Evolutionary conservation across 768 basidiomycete genomes (phyloP).

Genomic region (Inosperma sp.): DNA sequence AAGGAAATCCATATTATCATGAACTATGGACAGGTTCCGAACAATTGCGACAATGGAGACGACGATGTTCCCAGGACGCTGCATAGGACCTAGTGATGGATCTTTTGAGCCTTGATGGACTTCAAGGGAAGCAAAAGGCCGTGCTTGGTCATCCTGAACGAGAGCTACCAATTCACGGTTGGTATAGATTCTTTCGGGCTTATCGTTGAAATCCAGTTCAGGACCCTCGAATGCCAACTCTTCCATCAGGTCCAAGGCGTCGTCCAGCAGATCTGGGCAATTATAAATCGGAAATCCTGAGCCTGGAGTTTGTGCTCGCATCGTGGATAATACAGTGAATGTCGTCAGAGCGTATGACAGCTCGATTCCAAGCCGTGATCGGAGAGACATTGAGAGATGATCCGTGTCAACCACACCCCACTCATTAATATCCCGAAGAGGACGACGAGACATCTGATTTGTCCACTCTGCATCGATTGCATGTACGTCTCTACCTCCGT

Average conservation of each 20-base stretch:
- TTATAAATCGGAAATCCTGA: conserved; percentile 72
- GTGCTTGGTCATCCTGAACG: conserved; percentile 52
- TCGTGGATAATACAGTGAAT: conserved; percentile 73
- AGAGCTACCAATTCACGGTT: conserved; percentile 59
- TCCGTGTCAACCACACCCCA: conserved; percentile 91
- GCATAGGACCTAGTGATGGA: conserved; percentile 49
- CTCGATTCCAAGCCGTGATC: conserved; percentile 79
- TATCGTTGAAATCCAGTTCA: conserved; percentile 32
- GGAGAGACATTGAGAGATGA: conserved; percentile 87
- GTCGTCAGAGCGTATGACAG: conserved; percentile 88
- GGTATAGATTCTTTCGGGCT: conserved; percentile 45
- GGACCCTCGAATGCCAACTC: conserved; percentile 66
- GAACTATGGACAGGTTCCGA: conserved; percentile 76
- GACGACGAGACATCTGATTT: conserved; percentile 47
- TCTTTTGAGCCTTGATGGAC: conserved; percentile 48
- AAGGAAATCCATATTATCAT: conserved; percentile 67
- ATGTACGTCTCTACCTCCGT: conserved; percentile 79
- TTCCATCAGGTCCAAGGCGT: conserved; percentile 81
- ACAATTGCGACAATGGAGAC: conserved; percentile 73
- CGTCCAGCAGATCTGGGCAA: conserved; percentile 78
- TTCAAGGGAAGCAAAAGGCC: conserved; percentile 56
- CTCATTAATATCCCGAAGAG: conserved; percentile 70
- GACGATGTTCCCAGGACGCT: conserved; percentile 64
- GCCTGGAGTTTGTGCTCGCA: conserved; percentile 60
- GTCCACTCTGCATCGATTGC: conserved; percentile 57